A percentile compares a stretch with the other conserved stretches of the same genome.
Evolutionary conservation across 805 yeast species (phyloP).

Genomic region (Saccharomycopsis babjevae): DNA sequence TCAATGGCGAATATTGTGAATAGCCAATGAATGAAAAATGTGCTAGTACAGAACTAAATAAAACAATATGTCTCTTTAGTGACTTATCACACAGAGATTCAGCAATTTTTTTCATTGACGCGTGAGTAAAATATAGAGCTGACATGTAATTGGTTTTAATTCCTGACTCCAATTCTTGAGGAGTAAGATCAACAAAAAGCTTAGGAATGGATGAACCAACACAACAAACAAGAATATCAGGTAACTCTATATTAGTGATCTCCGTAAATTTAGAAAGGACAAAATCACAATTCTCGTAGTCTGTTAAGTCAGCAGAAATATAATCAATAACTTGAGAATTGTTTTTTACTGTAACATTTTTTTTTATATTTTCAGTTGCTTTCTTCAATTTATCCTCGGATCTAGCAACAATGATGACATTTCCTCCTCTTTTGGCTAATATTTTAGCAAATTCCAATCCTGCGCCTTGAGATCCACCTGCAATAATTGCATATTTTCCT

Average conservation of each 20-base stretch:
- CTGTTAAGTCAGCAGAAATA: conserved; percentile 55
- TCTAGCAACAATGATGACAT: conserved; percentile 69
- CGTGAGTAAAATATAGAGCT: conserved; percentile 61
- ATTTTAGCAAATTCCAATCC: conserved; percentile 70
- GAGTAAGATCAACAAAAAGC: conserved; percentile 56
- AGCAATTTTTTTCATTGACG: conserved; percentile 35
- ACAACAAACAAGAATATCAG: conserved; percentile 73
- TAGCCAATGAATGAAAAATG: conserved; percentile 88
- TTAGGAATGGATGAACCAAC: conserved; percentile 85
- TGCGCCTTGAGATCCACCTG: conserved; percentile 93
- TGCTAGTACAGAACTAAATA: conserved; percentile 69
- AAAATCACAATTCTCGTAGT: conserved; percentile 38
- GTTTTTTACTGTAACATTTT: not conserved
- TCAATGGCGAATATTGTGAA: conserved; percentile 80
- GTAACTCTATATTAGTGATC: conserved; percentile 25
- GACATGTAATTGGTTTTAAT: conserved; percentile 63
- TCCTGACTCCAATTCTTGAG: conserved; percentile 50
- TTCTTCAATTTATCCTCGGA: conserved; percentile 47
- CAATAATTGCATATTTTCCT: conserved; percentile 54
- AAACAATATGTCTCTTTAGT: conserved; percentile 40
- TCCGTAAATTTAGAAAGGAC: conserved; percentile 31
- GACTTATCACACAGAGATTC: conserved; percentile 12
- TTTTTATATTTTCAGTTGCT: conserved; percentile 32
- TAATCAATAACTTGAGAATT: conserved; percentile 30
- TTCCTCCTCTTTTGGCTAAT: conserved; percentile 38